Evolutionary conservation across 768 basidiomycete genomes (phyloP), one percentile per base, ranked within the genome.

Genomic region (Auricularia heimuer): DNA sequence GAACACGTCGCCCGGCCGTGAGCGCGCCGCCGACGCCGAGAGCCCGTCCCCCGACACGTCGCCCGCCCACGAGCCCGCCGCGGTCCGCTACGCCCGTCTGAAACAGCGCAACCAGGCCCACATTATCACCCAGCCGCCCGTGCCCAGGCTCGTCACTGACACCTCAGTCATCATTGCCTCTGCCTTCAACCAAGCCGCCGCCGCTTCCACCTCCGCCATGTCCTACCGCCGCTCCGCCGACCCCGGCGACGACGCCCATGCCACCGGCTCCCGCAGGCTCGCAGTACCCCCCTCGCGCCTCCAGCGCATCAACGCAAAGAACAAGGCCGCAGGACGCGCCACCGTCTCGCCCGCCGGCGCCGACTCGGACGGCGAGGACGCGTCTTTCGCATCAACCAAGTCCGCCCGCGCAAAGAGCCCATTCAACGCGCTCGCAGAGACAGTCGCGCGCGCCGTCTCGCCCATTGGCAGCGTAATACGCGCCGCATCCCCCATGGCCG

Each of bases 101-200:
- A 82, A 77, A 69, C 74, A 82, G 66, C 78, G 75, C 68, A 77
- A 81, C 65, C 77, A 42, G 39, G 39, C 39, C 39, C 72, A 76
- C 67, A 67, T 70, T 36, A 61, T 70, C 63, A 73, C 75, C 58
- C 76, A 77, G 16, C 81, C 81, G n/a, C 75, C 75, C 14, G 79
- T 85, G 62, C 90, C 90, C 51, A 81, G 85, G 70, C 72, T 73
- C 65, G 83, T 90, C 66, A 88, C 88, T 70, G 90, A 91, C 75
- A 94, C 92, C 56, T 87, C 90, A 21, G 92, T 94, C 62, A 89
- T 91, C 75, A 87, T 92, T 70, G 92, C 91, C 10, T 83, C 83
- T 70, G 92, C 92, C 36, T 89, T 94, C 71, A 78, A 80, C 68
- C 85, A 87, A 73, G 92, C 92, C 21, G 39, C 39, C 7, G 39